A percentile compares a stretch with the other conserved stretches of the same genome.
phyloP scores from a whole-genome alignment of 805 yeast species.

The Metschnikowia santaceciliae region DNA sequence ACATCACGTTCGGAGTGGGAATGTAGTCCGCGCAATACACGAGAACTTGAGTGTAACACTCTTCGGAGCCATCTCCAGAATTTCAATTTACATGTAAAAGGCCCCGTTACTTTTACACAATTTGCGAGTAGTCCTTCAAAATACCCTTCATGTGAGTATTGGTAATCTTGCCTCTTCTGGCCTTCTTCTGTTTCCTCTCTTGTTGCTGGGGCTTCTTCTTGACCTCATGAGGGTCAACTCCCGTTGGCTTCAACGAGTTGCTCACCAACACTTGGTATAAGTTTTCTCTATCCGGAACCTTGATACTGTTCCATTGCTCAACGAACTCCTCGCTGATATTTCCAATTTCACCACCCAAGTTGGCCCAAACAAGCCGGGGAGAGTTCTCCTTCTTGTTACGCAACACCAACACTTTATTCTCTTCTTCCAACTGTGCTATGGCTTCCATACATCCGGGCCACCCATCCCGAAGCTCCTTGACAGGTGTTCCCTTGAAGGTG shows the following conservation, averaged over 20 bases:
- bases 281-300: conserved; percentile 77
- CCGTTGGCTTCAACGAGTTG: conserved; percentile 91
- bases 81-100: not conserved
- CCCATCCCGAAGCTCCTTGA: conserved; percentile 81
- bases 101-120: conserved; percentile 19
- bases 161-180: conserved; percentile 90
- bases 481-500: conserved; percentile 83
- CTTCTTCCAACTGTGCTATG: conserved; percentile 71
- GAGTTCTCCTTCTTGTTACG: conserved; percentile 90
- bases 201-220: conserved; percentile 57
- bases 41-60: not conserved
- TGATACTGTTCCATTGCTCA: conserved; percentile 72
- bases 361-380: conserved; percentile 92
- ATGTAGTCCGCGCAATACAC: not conserved
- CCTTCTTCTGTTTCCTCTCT: conserved; percentile 81
- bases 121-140: conserved; percentile 70
- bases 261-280: conserved; percentile 74
- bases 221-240: conserved; percentile 94
- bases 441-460: conserved; percentile 89
- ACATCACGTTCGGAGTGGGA: not conserved
- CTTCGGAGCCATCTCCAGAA: not conserved
- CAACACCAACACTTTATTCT: conserved; percentile 73
- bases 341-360: conserved; percentile 68
- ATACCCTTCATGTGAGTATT: conserved; percentile 96
- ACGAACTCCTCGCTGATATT: conserved; percentile 78